Evolutionary conservation across 2,329 filamentous ascomycete species (phyloP), one percentile per base, ranked within the genome.

Genomic region (Pseudopyricularia javanii): DNA sequence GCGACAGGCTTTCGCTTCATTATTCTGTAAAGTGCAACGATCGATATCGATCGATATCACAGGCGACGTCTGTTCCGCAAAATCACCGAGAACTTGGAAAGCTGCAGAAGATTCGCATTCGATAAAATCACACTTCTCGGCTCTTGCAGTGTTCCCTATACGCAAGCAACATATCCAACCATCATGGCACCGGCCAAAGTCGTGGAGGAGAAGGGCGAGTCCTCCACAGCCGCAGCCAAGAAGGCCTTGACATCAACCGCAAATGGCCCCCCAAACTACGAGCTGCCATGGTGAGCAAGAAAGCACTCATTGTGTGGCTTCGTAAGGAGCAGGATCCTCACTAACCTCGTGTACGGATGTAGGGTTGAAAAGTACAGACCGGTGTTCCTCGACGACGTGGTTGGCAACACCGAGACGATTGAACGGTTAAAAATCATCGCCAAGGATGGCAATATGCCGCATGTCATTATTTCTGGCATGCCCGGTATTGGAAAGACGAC

Each of bases 281-380:
- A 93, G 67, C 73, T 93, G 54, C 88, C 88, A 70, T 93, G 87
- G 86, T 89, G 72, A 55, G 64, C 53, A 34, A 11, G 9, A 11
- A 24, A 24, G 9, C 22, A 47, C 7, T n/a, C 48, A 34, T 53
- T 14, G 50, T 45, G 22, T 32, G 15, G 34, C 20, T 30, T 43
- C 12, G 15, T 11, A 6, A 14, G 7, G 6, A 6, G 6, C 22
- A 45, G 20, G n/a, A 15, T 15, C 33, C n/a, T 22, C 28, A 28
- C 22, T 53, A 60, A 58, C 61, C 59, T 57, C 58, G 9, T 55
- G 30, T 35, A 43, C 26, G 26, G 14, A 6, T 12, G 7, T 57
- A 96, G 91, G 93, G 93, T 98, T 56, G 93, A 98, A 71, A 98
- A 98, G 68, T 98, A 97, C 73, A 81, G 93, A 37, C 93, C 93